Conservation (phyloP, 2,329 filamentous ascomycete species). For the Colletotrichum lini region DNA sequence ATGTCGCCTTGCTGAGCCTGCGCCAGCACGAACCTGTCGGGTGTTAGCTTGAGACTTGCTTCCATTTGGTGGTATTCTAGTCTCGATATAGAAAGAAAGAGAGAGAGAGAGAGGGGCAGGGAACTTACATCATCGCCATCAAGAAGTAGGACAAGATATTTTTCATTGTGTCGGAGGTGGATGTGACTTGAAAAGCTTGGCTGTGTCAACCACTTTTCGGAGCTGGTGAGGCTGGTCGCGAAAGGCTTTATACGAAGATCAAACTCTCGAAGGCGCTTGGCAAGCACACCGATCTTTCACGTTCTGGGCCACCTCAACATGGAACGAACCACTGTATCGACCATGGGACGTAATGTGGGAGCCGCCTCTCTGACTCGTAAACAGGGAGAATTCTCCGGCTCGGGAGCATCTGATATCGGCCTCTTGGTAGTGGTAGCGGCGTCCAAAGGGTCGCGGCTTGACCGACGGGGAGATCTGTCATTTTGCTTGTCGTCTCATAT, state of each 20-base stretch:
- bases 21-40: conserved; percentile 21
- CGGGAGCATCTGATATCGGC: neutral
- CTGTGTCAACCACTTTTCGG: neutral
- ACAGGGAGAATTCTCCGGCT: neutral
- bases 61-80: too few species aligned
- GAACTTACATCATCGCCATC: conserved; percentile 27
- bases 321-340: conserved; percentile 3
- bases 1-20: conserved; percentile 36
- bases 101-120: neutral
- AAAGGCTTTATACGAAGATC: conserved; percentile 19
- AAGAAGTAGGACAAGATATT: conserved; percentile 23
- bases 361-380: neutral
- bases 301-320: neutral
- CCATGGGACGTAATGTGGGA: neutral
- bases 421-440: neutral
- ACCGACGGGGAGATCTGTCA: neutral
- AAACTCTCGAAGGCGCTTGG: neutral
- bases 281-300: neutral
- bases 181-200: neutral
- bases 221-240: neutral
- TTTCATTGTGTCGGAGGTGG: conserved; percentile 20
- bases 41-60: neutral
- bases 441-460: too few species aligned
- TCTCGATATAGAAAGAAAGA: too few species aligned
- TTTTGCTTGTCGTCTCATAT: conserved; percentile 5